Evolutionary conservation across 2,329 filamentous ascomycete genomes (phyloP).

Genomic region (Xylariaceae sp.): DNA sequence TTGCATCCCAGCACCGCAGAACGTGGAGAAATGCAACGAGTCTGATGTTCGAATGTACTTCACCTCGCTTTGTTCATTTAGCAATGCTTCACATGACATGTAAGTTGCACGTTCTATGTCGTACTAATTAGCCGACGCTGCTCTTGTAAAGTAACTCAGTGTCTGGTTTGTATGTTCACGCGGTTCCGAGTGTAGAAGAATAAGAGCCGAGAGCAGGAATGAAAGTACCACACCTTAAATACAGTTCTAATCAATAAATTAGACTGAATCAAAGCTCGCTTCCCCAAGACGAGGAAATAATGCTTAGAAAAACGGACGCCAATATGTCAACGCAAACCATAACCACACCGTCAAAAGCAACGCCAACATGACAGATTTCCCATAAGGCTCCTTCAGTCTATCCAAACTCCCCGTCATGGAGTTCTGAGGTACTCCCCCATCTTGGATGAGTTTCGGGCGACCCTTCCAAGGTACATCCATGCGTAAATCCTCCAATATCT

Average conservation of each 20-base stretch:
- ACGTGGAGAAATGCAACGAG: too few species aligned
- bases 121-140: too few species aligned
- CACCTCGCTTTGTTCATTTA: too few species aligned
- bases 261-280: not conserved
- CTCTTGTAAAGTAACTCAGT: too few species aligned
- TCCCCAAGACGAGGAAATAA: not conserved
- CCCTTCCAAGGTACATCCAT: slow-evolving; percentile 31
- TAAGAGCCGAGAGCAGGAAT: too few species aligned
- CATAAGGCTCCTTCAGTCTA: slow-evolving; percentile 15
- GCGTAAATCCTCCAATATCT: slow-evolving; percentile 38
- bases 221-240: not conserved
- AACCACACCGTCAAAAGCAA: slow-evolving; percentile 1
- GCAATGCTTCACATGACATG: too few species aligned
- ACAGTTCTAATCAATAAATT: not conserved
- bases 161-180: too few species aligned
- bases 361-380: not conserved
- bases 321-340: slow-evolving; percentile 6
- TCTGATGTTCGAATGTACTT: too few species aligned
- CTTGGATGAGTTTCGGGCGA: slow-evolving; percentile 11
- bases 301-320: not conserved
- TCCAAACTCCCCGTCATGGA: slow-evolving; percentile 17
- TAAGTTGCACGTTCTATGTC: too few species aligned
- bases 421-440: slow-evolving; percentile 17
- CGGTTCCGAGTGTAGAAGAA: too few species aligned
- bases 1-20: too few species aligned